phyloP scores from a whole-genome alignment of 2,329 filamentous ascomycete species.

The Chrysoporthe deuterocubensis region DNA sequence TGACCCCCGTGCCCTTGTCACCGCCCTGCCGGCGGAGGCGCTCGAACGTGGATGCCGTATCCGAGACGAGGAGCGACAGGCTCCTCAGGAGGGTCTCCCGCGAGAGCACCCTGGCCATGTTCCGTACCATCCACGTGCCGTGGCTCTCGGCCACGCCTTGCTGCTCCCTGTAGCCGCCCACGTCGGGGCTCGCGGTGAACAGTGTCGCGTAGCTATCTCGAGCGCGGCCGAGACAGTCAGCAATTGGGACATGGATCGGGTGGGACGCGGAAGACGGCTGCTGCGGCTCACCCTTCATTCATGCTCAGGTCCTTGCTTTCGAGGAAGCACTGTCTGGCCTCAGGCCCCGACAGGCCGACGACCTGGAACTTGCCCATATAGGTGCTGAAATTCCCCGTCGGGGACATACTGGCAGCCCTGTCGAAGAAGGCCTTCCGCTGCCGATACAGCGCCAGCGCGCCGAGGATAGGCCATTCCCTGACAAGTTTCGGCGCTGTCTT shows the following conservation, averaged over 20 bases:
- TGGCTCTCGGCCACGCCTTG: slow-evolving; percentile 30
- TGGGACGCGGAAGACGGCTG: not conserved
- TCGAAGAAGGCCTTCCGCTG: slow-evolving; percentile 47
- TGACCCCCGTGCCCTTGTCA: slow-evolving; percentile 37
- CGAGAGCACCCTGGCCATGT: slow-evolving; percentile 42
- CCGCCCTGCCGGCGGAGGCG: slow-evolving; percentile 38
- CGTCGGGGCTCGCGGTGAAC: slow-evolving; percentile 37
- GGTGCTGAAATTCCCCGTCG: slow-evolving; percentile 54
- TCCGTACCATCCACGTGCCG: slow-evolving; percentile 36
- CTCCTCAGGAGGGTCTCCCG: slow-evolving; percentile 43
- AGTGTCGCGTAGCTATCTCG: slow-evolving; percentile 36
- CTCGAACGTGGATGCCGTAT: slow-evolving; percentile 45
- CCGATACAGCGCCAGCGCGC: slow-evolving; percentile 48
- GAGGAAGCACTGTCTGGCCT: slow-evolving; percentile 50
- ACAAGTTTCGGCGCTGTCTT: slow-evolving; percentile 35
- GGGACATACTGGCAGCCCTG: slow-evolving; percentile 36
- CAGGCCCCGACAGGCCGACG: slow-evolving; percentile 47
- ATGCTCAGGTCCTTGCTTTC: slow-evolving; percentile 50
- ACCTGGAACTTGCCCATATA: slow-evolving; percentile 51
- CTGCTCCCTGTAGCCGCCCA: slow-evolving; percentile 4
- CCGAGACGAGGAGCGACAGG: slow-evolving; percentile 48
- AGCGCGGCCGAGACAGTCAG: not conserved
- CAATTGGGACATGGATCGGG: not conserved
- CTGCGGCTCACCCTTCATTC: slow-evolving; percentile 44
- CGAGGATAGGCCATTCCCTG: slow-evolving; percentile 43